Conservation (phyloP, 345 rosid species). For the Streptanthus diversifolius region DNA sequence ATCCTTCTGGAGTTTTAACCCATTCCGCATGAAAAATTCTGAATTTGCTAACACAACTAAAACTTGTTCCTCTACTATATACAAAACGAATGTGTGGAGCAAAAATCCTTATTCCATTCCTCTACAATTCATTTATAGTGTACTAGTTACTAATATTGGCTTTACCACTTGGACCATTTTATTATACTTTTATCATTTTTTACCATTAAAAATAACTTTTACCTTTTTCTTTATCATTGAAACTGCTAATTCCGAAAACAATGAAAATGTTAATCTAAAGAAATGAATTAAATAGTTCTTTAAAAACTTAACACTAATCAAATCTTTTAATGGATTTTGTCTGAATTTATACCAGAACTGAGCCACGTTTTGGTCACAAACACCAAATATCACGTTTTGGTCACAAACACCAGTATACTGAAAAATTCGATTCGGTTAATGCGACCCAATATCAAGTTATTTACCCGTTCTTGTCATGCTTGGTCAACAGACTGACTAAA, state of each 20-base stretch:
- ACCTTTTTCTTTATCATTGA: background rate
- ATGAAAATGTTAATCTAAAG: background rate
- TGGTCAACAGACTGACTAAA: background rate
- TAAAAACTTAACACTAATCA: background rate
- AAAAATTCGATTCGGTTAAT: background rate
- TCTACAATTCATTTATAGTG: background rate
- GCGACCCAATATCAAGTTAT: background rate
- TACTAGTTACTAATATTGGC: background rate
- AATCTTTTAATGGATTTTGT: background rate
- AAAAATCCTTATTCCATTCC: too few species aligned
- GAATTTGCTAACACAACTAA: too few species aligned
- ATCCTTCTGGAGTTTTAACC: too few species aligned
- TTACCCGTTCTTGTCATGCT: background rate
- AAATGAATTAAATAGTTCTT: background rate
- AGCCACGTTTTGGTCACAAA: background rate
- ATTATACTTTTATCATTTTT: background rate
- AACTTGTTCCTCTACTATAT: too few species aligned
- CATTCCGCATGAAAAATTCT: too few species aligned
- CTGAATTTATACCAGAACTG: background rate
- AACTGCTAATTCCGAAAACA: background rate
- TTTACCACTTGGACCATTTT: background rate
- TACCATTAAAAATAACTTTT: background rate
- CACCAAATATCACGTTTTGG: too few species aligned
- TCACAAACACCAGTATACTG: background rate
- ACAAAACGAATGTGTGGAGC: too few species aligned